These are phyloP conservation scores for Phytophthora citrophthora DNA, from an alignment of 352 stramenopile genomes.

Conservation along the genomic window DNA sequence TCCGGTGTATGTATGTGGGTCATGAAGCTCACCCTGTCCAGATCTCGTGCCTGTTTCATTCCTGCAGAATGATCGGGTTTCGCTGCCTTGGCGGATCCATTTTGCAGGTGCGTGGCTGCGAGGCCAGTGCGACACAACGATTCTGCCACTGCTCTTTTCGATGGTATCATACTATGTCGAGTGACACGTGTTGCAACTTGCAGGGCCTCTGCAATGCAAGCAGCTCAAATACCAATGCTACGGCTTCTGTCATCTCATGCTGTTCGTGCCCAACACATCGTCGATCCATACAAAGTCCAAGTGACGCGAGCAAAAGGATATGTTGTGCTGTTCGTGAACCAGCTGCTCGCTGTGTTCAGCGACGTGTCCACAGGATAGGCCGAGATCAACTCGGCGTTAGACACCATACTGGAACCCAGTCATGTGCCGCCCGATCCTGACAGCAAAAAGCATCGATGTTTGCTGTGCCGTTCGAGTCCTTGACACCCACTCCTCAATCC, in stretches of 20 bases:
- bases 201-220: not conserved
- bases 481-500: constrained; percentile 5
- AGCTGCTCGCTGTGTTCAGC: constrained; percentile 8
- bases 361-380: constrained; percentile 15
- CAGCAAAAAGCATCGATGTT: constrained; percentile 17
- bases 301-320: constrained; percentile 2
- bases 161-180: not conserved
- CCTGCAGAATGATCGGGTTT: not conserved
- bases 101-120: constrained; percentile 2
- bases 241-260: constrained; percentile 27
- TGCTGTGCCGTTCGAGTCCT: not conserved
- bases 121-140: constrained; percentile 1
- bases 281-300: constrained; percentile 11
- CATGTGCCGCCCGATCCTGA: constrained; percentile 7
- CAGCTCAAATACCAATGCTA: not conserved
- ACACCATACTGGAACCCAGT: constrained; percentile 13
- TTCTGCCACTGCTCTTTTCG: not conserved
- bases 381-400: constrained; percentile 10
- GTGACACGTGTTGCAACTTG: not conserved
- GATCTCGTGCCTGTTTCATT: not conserved
- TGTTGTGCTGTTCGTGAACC: constrained; percentile 21
- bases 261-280: constrained; percentile 28
- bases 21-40: too few relatives aligned
- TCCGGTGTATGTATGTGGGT: too few relatives aligned
- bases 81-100: not conserved